These are phyloP conservation scores for Suhomyces choctaworum DNA, from an alignment of 1,139 yeast species.

Conservation along the genomic window DNA sequence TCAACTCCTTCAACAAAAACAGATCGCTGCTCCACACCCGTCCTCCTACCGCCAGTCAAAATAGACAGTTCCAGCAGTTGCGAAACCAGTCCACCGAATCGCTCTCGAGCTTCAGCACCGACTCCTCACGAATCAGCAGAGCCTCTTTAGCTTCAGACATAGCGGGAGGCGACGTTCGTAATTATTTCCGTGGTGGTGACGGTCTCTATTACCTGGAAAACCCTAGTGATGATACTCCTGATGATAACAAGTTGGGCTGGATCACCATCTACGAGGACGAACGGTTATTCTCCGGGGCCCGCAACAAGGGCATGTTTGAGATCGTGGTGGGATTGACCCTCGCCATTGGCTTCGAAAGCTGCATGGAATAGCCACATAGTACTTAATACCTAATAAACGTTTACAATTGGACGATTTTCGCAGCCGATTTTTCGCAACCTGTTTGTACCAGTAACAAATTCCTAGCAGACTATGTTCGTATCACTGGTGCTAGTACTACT, in stretches of 20 bases:
- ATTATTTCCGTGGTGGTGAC: conserved; percentile 54
- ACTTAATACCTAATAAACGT: too few relatives aligned
- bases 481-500: too few relatives aligned
- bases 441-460: too few relatives aligned
- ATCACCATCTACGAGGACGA: conserved; percentile 56
- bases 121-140: conserved; percentile 6
- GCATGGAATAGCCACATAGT: conserved; percentile 6
- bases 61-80: conserved; percentile 4
- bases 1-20: conserved; percentile 25
- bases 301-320: conserved; percentile 52
- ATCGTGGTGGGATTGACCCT: conserved; percentile 53
- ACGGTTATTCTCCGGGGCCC: conserved; percentile 21
- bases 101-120: conserved; percentile 3
- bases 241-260: conserved; percentile 63
- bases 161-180: conserved; percentile 31
- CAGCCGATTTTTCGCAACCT: too few relatives aligned
- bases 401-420: too few relatives aligned
- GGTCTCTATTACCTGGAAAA: conserved; percentile 47
- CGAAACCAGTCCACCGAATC: conserved; percentile 11
- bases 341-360: conserved; percentile 52
- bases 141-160: conserved; percentile 19
- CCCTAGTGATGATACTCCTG: conserved; percentile 61
- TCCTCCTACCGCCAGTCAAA: conserved; percentile 2
- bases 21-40: conserved; percentile 1
- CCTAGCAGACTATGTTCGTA: too few relatives aligned